Percentiles rank a stretch among this genome's conserved stretches.
Conservation (phyloP, 192 early-diverging fungal species). For the Blastocladiella britannica region DNA sequence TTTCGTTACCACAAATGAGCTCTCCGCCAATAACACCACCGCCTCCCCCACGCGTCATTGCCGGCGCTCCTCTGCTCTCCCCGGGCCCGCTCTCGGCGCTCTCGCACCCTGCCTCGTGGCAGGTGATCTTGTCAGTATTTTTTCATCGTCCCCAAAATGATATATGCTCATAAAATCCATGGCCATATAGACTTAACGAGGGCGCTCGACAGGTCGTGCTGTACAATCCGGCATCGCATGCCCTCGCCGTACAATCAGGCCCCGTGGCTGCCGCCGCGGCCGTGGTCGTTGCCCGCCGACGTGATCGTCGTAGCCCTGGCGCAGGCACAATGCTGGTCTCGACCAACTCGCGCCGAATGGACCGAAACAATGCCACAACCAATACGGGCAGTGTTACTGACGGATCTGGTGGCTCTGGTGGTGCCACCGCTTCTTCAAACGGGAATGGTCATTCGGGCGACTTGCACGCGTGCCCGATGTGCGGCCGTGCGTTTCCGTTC, state of each 20-base stretch:
- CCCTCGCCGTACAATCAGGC: constrained; percentile 20
- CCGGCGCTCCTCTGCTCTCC: constrained; percentile 9
- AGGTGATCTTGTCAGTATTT: too few relatives aligned
- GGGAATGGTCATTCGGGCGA: too few relatives aligned
- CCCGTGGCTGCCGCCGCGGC: not conserved
- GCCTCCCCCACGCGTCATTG: constrained; percentile 10
- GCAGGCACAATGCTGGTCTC: constrained; percentile 7
- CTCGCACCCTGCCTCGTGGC: constrained; percentile 22
- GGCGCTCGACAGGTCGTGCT: constrained; percentile 33
- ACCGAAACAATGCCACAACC: too few relatives aligned
- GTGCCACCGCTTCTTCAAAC: too few relatives aligned
- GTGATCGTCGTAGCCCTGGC: constrained; percentile 2
- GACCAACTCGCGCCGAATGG: too few relatives aligned
- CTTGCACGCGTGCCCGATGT: too few relatives aligned
- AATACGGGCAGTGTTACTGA: too few relatives aligned
- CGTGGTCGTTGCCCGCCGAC: not conserved
- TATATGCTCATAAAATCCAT: too few relatives aligned
- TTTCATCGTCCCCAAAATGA: too few relatives aligned
- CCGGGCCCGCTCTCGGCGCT: constrained; percentile 19
- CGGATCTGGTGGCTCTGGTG: too few relatives aligned
- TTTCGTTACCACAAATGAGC: constrained; percentile 9
- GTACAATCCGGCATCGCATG: constrained; percentile 36
- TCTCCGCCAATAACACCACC: not conserved
- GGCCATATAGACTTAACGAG: constrained; percentile 14
- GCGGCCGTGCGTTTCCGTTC: too few relatives aligned